These are phyloP conservation scores for Jamesozyma hellenica DNA, from an alignment of 805 yeast species.

Conservation along the genomic window DNA sequence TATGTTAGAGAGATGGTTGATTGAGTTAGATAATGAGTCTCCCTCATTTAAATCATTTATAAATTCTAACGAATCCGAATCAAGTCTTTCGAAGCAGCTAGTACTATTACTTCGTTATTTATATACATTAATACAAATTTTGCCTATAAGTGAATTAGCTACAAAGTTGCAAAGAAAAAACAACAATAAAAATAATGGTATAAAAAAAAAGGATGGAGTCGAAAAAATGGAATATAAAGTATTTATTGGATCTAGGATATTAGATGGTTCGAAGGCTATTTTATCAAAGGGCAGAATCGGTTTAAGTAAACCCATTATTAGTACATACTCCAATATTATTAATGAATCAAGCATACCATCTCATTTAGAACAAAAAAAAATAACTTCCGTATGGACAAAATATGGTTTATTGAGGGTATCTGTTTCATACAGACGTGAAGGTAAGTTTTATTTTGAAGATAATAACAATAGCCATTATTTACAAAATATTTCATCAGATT, in stretches of 20 bases:
- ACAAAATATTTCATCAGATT: neutral
- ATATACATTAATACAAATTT: slow-evolving; percentile 50
- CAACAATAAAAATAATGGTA: neutral
- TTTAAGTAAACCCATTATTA: slow-evolving; percentile 54
- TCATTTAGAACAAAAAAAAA: slow-evolving; percentile 50
- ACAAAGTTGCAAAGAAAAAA: slow-evolving; percentile 28
- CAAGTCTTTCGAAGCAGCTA: slow-evolving; percentile 63
- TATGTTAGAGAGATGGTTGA: slow-evolving; percentile 89
- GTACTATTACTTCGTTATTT: slow-evolving; percentile 65
- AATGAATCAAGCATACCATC: slow-evolving; percentile 33
- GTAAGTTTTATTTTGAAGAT: slow-evolving; percentile 44
- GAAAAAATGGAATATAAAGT: neutral
- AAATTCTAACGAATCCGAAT: slow-evolving; percentile 40
- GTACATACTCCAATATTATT: slow-evolving; percentile 26
- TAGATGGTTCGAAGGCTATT: slow-evolving; percentile 73
- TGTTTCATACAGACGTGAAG: slow-evolving; percentile 68
- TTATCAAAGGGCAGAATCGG: slow-evolving; percentile 80
- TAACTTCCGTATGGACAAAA: slow-evolving; percentile 65
- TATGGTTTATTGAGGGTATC: slow-evolving; percentile 65
- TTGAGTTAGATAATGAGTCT: slow-evolving; percentile 53
- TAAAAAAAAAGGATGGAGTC: neutral
- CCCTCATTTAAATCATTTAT: slow-evolving; percentile 29
- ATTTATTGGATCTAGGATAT: slow-evolving; percentile 44
- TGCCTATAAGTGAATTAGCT: slow-evolving; percentile 62
- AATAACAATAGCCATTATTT: neutral